Evolutionary conservation across 2,329 filamentous ascomycete genomes (phyloP).

Genomic region (Sarocladiaceae sp.): DNA sequence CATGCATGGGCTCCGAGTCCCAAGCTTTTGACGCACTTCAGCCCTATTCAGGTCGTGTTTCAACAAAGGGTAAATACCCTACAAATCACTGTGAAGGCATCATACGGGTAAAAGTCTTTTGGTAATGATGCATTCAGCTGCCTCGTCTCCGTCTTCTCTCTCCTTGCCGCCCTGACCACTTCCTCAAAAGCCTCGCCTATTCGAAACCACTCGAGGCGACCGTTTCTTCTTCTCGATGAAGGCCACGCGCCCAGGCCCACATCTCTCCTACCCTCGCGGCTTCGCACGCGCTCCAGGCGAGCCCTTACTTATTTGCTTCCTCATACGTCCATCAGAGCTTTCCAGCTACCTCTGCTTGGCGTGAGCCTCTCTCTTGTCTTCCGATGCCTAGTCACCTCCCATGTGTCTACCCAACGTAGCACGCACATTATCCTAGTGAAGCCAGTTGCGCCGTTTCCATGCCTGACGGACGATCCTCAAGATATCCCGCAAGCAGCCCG

Average conservation of each 20-base stretch:
- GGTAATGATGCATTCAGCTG: conserved; percentile 6
- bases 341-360: neutral
- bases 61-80: neutral
- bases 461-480: too few species aligned
- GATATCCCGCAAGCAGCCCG: too few species aligned
- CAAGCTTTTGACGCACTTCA: too few species aligned
- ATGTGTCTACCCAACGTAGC: conserved; percentile 9
- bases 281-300: conserved; percentile 1
- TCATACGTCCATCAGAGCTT: conserved; percentile 1
- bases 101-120: neutral
- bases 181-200: conserved; percentile 4
- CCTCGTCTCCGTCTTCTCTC: conserved; percentile 7
- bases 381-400: conserved; percentile 4
- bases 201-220: neutral
- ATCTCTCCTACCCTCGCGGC: conserved; percentile 1
- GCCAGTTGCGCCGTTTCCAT: conserved; percentile 6
- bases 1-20: too few species aligned
- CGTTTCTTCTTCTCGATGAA: conserved; percentile 6
- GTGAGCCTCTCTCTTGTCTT: conserved; percentile 7
- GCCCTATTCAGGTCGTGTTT: too few species aligned
- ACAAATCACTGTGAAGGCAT: neutral
- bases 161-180: conserved; percentile 5
- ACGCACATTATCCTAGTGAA: conserved; percentile 5
- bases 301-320: neutral
- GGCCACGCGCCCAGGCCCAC: conserved; percentile 4